Conservation (phyloP, 2,329 filamentous ascomycete species). For the Rutstroemia sp. region DNA sequence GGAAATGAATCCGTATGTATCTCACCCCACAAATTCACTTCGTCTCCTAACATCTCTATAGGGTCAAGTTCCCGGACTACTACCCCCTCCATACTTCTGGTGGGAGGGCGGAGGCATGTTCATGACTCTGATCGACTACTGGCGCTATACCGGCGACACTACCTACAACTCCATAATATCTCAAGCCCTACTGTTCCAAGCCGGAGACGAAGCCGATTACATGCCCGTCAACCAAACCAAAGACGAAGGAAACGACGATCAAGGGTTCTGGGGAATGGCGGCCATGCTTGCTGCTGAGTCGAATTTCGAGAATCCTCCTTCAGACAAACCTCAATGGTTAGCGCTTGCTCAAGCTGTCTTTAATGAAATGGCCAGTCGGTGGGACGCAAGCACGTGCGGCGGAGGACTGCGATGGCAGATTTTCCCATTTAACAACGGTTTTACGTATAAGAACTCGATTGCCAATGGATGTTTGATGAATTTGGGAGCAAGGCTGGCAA, state of each 20-base stretch:
- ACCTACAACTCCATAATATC: conserved; percentile 56
- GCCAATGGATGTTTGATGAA: conserved; percentile 57
- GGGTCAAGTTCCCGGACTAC: conserved; percentile 40
- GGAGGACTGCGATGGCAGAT: conserved; percentile 82
- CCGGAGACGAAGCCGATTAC: conserved; percentile 63
- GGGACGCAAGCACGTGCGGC: conserved; percentile 59
- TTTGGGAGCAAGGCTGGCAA: conserved; percentile 56
- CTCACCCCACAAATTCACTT: conserved; percentile 24
- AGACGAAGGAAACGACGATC: conserved; percentile 59
- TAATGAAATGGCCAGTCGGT: conserved; percentile 66
- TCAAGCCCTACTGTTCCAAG: conserved; percentile 66
- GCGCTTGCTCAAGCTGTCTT: conserved; percentile 72
- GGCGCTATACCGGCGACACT: conserved; percentile 70
- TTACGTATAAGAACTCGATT: conserved; percentile 65
- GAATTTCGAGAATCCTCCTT: conserved; percentile 49
- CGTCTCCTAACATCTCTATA: conserved; percentile 25
- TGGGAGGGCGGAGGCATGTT: conserved; percentile 68
- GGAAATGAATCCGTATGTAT: conserved; percentile 39
- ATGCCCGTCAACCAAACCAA: conserved; percentile 68
- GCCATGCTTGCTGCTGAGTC: conserved; percentile 64
- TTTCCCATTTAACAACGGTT: conserved; percentile 73
- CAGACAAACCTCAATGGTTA: conserved; percentile 54
- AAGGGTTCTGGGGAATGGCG: conserved; percentile 65
- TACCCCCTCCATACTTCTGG: conserved; percentile 44
- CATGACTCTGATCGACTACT: conserved; percentile 69